A percentile compares a stretch with the other conserved stretches of the same genome.
phyloP scores from a whole-genome alignment of 495 filamentous ascomycete genomes.

The Cenococcum geophilum region DNA sequence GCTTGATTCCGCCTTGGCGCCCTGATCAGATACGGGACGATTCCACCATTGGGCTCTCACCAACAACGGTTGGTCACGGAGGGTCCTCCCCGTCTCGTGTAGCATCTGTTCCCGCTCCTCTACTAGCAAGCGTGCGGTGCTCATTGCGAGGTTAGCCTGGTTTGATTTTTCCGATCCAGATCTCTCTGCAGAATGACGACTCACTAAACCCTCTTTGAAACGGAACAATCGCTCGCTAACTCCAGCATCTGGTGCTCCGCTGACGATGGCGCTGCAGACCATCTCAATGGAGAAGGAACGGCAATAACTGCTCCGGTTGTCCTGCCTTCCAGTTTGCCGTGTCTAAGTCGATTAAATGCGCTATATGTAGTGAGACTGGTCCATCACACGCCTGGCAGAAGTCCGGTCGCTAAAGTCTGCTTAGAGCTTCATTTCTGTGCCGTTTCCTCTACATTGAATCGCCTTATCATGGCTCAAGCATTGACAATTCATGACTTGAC shows the following conservation, averaged over 20 bases:
- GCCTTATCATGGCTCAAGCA: slow-evolving; percentile 22
- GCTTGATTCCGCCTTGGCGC: slow-evolving; percentile 3
- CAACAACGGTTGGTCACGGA: slow-evolving; percentile 12
- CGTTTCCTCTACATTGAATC: neutral
- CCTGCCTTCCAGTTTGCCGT: slow-evolving; percentile 12
- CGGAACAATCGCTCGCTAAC: slow-evolving; percentile 13
- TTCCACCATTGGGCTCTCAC: slow-evolving; percentile 1
- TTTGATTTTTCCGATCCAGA: slow-evolving; percentile 24
- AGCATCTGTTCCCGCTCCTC: slow-evolving; percentile 9
- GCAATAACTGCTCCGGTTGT: slow-evolving; percentile 28
- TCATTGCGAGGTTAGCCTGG: slow-evolving; percentile 10
- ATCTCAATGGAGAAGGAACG: slow-evolving; percentile 25
- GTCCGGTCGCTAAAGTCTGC: neutral
- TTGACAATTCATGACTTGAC: slow-evolving; percentile 31
- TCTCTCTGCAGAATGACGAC: slow-evolving; percentile 10
- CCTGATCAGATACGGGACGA: neutral
- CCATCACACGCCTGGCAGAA: neutral
- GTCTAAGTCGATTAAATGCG: slow-evolving; percentile 13
- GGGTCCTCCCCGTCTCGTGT: slow-evolving; percentile 6
- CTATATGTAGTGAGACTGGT: slow-evolving; percentile 23
- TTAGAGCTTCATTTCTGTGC: neutral
- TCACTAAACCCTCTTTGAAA: slow-evolving; percentile 27
- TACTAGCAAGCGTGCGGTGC: slow-evolving; percentile 3
- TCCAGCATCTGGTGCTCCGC: slow-evolving; percentile 14
- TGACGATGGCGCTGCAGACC: slow-evolving; percentile 22